Base-by-base conservation (phyloP, 768 basidiomycete species). In the Pholiota molesta region DNA sequence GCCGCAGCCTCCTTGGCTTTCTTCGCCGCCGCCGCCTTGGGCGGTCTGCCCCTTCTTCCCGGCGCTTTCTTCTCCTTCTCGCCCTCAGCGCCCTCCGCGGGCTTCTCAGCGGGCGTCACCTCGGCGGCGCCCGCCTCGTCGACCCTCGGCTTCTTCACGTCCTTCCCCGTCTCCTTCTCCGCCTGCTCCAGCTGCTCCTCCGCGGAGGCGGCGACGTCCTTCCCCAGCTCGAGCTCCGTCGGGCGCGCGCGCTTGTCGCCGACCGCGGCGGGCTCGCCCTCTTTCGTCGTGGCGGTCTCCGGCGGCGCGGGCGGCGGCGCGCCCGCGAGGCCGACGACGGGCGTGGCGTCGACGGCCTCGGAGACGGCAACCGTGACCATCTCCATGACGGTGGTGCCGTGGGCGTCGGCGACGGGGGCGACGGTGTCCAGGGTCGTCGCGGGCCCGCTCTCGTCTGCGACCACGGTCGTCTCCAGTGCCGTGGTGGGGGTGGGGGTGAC, bases 161-260 rank as follows among this genome's bases (percentile, higher is more conserved):
- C 52, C 17, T 60, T 26, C 8, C 39, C 54, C 44, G 37, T 57
- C 28, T 57, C 61, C 55, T 37, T 47, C 21, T 52, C 51, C 40
- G 31, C 45, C 31, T 69, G 71, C 19, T 54, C 68, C 0, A 35
- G 55, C 14, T 64, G 70, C 55, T 66, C 61, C 55, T 71, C 70
- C 0, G 39, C 23, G 53, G 33, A 51, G 26, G 37, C 44, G 52
- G 31, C 39, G 47, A 2, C 60, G 17, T 40, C 69, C 10, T 33
- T 63, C 1, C 60, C 31, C 42, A 19, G 44, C 57, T 33, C 21
- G 40, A 52, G 55, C 33, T 55, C 53, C 19, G 51, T 57, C 2
- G 45, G 54, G 26, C 67, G 65, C 62, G 67, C 61, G 39, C 68
- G 64, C 57, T 71, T 71, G 26, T 68, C 69, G 28, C 69, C 69